These are phyloP conservation scores for Dillenia turbinata DNA, from an alignment of 164 flowering plant genomes.

Conservation along the genomic window DNA sequence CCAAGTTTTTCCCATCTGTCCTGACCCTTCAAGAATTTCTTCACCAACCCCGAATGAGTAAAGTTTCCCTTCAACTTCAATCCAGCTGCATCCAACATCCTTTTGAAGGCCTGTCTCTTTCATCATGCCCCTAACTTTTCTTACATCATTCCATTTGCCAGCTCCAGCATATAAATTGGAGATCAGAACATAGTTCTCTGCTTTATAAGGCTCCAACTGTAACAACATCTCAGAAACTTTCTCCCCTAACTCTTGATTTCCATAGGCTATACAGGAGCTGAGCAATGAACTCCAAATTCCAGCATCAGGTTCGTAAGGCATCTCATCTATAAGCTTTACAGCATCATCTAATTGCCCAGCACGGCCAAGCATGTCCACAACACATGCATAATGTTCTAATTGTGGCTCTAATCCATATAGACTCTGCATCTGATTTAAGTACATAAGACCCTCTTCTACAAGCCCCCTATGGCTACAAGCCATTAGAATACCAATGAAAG, in stretches of 20 bases:
- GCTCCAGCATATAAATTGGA: conserved; percentile 60
- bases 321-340: conserved; percentile 31
- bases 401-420: conserved; percentile 35
- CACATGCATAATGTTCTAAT: conserved; percentile 62
- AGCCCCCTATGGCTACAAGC: conserved; percentile 61
- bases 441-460: conserved; percentile 36
- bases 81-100: conserved; percentile 65
- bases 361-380: conserved; percentile 65
- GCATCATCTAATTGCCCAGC: conserved; percentile 55
- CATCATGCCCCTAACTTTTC: conserved; percentile 50
- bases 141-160: conserved; percentile 62
- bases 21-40: conserved; percentile 16
- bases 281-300: conserved; percentile 64
- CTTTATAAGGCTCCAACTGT: conserved; percentile 43
- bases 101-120: conserved; percentile 48
- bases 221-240: conserved; percentile 38
- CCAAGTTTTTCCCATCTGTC: conserved; percentile 34
- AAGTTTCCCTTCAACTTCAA: conserved; percentile 50
- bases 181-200: conserved; percentile 34
- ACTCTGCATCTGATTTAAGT: conserved; percentile 23
- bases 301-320: conserved; percentile 56
- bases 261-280: conserved; percentile 49
- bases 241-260: conserved; percentile 37
- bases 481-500: conserved; percentile 45
- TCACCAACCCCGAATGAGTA: conserved; percentile 46